phyloP scores from a whole-genome alignment of 148 eudicot genomes.

The Arctostaphylos glauca region DNA sequence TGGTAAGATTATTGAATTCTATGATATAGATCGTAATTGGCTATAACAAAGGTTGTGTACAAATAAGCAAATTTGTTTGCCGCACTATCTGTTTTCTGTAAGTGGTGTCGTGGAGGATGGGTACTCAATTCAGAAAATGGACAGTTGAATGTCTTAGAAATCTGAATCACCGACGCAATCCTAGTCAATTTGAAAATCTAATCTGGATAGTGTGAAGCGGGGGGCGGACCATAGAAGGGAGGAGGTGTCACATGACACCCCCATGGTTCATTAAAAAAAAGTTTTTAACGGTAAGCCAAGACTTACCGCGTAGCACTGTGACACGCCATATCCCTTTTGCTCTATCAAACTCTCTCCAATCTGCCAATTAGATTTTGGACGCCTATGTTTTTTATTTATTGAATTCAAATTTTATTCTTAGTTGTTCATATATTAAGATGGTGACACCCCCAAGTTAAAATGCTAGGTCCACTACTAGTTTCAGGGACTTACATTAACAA shows the following conservation, averaged over 20 bases:
- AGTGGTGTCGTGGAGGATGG: background rate
- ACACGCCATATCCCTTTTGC: no score
- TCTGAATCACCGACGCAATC: background rate
- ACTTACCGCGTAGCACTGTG: no score
- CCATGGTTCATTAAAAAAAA: no score
- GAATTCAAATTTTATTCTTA: no score
- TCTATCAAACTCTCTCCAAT: no score
- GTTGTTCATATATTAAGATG: no score
- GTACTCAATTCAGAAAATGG: background rate
- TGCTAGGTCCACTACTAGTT: background rate
- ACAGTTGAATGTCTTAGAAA: conserved; percentile 4
- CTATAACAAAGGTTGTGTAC: background rate
- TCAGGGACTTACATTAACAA: background rate
- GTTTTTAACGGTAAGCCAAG: no score
- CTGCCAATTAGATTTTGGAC: no score
- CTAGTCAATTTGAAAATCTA: background rate
- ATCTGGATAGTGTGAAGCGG: background rate
- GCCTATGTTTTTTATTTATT: no score
- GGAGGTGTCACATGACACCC: no score
- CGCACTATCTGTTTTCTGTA: background rate
- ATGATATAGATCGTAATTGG: background rate
- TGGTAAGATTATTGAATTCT: background rate
- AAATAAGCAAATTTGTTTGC: background rate
- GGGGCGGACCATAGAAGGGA: no score
- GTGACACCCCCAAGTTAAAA: no score